Percentiles rank a stretch among this genome's conserved stretches.
Conservation (phyloP, 225 moss, liverwort and hornwort genomes). For the Polytrichum formosum region DNA sequence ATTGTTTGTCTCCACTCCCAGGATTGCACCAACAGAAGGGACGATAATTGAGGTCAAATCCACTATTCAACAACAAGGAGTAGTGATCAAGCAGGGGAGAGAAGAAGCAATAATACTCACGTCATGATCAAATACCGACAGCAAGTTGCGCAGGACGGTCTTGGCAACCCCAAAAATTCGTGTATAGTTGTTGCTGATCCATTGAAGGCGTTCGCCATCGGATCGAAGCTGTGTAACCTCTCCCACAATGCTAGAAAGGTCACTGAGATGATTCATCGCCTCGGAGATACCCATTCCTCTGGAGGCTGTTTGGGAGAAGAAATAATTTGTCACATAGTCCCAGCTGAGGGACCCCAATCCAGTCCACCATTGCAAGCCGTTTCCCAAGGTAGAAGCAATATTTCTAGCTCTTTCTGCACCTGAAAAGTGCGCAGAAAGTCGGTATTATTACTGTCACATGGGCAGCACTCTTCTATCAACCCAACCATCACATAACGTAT, state of each 20-base stretch:
- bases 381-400: constrained; percentile 38
- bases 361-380: constrained; percentile 42
- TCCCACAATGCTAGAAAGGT: constrained; percentile 35
- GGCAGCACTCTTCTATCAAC: too few species aligned
- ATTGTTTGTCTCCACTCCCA: too few species aligned
- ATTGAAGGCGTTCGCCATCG: constrained; percentile 36
- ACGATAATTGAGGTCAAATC: too few species aligned
- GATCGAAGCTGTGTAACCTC: constrained; percentile 40
- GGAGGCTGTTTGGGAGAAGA: constrained; percentile 43
- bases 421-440: constrained; percentile 1
- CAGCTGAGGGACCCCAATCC: constrained; percentile 45
- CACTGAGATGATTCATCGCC: constrained; percentile 33
- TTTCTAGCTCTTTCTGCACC: constrained; percentile 51
- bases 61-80: too few species aligned
- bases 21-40: too few species aligned
- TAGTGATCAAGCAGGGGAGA: neutral
- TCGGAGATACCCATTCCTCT: constrained; percentile 32
- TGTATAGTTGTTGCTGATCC: constrained; percentile 37
- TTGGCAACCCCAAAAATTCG: constrained; percentile 33
- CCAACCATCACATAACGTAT: too few species aligned
- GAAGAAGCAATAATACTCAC: constrained; percentile 16
- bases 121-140: constrained; percentile 37
- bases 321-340: constrained; percentile 51
- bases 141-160: constrained; percentile 29
- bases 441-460: too few species aligned